These are phyloP conservation scores for Sphaerulina vaccinii DNA, from an alignment of 2,329 filamentous ascomycete species.

Conservation along the genomic window DNA sequence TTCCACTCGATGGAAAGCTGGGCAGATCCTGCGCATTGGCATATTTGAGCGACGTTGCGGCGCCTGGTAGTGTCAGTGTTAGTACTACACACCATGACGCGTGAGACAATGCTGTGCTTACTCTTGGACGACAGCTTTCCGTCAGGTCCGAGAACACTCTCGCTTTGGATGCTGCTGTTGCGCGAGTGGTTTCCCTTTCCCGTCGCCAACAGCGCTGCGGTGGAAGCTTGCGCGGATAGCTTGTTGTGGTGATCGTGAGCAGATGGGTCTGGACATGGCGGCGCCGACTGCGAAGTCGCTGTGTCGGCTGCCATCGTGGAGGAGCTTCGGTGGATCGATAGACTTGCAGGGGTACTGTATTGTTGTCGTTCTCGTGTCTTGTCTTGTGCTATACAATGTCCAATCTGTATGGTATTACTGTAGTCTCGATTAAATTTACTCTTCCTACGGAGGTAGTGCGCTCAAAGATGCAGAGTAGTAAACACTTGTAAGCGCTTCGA, in stretches of 20 bases:
- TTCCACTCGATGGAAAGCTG: constrained; percentile 71
- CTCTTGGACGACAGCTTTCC: constrained; percentile 59
- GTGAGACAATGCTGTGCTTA: constrained; percentile 37
- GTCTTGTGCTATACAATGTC: no score
- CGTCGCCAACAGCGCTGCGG: constrained; percentile 59
- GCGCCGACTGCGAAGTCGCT: constrained; percentile 8
- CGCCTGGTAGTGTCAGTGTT: constrained; percentile 44
- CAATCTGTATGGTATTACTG: no score
- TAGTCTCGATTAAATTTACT: no score
- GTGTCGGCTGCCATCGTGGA: constrained; percentile 24
- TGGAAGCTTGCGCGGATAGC: constrained; percentile 56
- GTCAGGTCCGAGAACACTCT: constrained; percentile 49
- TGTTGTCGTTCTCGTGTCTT: no score
- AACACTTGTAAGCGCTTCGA: no score
- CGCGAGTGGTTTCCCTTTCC: constrained; percentile 26
- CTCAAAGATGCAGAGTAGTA: no score
- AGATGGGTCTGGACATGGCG: constrained; percentile 47
- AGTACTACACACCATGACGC: neutral
- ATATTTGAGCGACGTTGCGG: constrained; percentile 65
- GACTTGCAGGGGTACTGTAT: neutral
- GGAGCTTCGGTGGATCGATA: neutral
- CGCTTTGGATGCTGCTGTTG: constrained; percentile 27
- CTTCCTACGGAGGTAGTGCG: no score
- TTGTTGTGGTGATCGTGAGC: constrained; percentile 42
- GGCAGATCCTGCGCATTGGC: constrained; percentile 71